These are phyloP conservation scores for Arabidopsis arenosa DNA, from an alignment of 345 rosid genomes.

Conservation along the genomic window DNA sequence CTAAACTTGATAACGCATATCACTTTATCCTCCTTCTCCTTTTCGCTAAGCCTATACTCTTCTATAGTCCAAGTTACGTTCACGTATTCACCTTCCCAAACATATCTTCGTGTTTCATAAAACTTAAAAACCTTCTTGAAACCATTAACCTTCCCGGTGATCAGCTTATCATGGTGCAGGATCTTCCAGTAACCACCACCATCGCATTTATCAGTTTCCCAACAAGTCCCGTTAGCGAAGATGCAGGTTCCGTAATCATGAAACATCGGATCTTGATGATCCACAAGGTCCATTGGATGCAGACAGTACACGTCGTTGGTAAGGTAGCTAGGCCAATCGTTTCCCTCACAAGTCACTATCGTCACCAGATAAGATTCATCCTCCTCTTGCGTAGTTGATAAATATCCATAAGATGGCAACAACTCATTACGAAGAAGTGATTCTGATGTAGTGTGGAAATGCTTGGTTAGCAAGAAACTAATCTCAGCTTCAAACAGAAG, in stretches of 20 bases:
- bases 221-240: neutral
- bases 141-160: conserved; percentile 8
- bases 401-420: neutral
- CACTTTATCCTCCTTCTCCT: neutral
- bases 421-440: too few species aligned
- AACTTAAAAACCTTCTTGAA: conserved; percentile 26
- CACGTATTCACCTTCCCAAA: neutral
- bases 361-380: neutral
- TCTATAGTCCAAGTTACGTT: neutral
- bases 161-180: neutral
- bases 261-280: neutral
- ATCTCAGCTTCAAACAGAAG: conserved; percentile 1
- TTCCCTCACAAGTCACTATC: neutral
- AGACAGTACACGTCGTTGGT: neutral
- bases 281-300: neutral
- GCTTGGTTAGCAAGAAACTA: conserved; percentile 27
- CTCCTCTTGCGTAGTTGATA: neutral
- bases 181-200: neutral
- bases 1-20: neutral
- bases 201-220: neutral
- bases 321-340: neutral
- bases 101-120: neutral
- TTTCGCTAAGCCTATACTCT: neutral
- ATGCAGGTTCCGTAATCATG: neutral
- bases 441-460: neutral